Conservation (phyloP, 2,329 filamentous ascomycete genomes). For the Colletotrichum sp. region DNA sequence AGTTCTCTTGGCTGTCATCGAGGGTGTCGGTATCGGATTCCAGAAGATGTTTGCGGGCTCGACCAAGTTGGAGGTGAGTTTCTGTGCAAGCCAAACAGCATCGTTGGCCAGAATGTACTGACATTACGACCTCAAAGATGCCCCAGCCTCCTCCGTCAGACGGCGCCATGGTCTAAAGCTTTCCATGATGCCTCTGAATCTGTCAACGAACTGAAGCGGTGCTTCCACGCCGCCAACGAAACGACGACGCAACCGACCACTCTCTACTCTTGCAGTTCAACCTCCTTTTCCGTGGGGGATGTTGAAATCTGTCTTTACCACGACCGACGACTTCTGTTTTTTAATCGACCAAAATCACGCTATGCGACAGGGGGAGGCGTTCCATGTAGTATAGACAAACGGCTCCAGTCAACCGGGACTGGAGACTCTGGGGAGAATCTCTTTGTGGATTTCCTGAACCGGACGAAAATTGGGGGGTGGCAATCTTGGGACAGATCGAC, state of each 20-base stretch:
- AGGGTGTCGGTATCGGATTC: constrained; percentile 88
- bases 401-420: background rate
- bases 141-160: constrained; percentile 35
- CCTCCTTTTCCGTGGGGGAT: background rate
- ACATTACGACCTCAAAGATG: constrained; percentile 23
- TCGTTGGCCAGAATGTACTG: background rate
- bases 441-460: background rate
- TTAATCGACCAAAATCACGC: background rate
- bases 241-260: background rate
- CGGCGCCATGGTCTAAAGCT: constrained; percentile 34
- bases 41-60: constrained; percentile 92
- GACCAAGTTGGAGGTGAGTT: constrained; percentile 78
- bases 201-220: background rate
- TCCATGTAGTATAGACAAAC: constrained; percentile 20
- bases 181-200: background rate
- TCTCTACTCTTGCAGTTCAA: constrained; percentile 16
- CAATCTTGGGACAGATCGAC: background rate
- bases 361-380: constrained; percentile 7
- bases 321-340: background rate
- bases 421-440: background rate
- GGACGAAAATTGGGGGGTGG: background rate
- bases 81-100: no score
- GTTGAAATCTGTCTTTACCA: constrained; percentile 1
- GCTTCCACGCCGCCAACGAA: background rate
- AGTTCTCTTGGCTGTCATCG: constrained; percentile 88